Evolutionary conservation across 208 protist genomes (phyloP), one percentile per base, ranked within the genome.

Genomic region (Leishmania amazonensis): DNA sequence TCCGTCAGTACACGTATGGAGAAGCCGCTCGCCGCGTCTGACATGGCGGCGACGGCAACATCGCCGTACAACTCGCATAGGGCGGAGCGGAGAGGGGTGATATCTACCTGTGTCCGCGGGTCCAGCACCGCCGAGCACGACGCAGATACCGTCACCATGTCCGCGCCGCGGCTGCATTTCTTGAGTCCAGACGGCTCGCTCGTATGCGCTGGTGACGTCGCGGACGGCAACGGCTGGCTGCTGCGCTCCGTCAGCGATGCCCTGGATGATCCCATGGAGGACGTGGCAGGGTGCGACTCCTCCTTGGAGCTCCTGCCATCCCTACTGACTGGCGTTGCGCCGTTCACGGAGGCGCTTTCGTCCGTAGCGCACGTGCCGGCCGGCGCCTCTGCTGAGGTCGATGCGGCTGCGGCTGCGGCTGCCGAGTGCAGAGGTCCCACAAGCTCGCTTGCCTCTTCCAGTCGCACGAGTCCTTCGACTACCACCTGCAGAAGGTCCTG

Each of bases 21-120:
- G 73, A 94, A 93, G 13, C 28, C 79, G 45, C 87, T 90, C 11
- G 62, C 74, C 6, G 76, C 60, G 84, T 95, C 91, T 5, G 91
- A 83, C 90, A 97, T 94, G 17, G 87, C 87, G 42, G 91, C 79
- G 38, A 94, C 87, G 28, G 93, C 88, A 47, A 96, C 78, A 70
- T 97, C 94, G 64, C 92, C 92, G 81, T 93, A 97, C 57, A 95
- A 79, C 76, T 97, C 94, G 70, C 84, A 89, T 60, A 96, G 79
- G 4, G 91, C 85, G 21, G 84, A 73, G 42, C 83, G 76, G 53
- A 97, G 89, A 17, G 80, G 83, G 54, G 79, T 76, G 28, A 87
- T 45, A 75, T 92, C 80, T 31, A 93, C 81, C 58, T 91, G 85
- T 60, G 83, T 88, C 62, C 85, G 83, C 1, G 88, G 85, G 76